Percentiles rank a stretch among this genome's conserved stretches.
Evolutionary conservation across 1,139 yeast genomes (phyloP).

Genomic region (Zhuliangozyma parablackwelliae): DNA sequence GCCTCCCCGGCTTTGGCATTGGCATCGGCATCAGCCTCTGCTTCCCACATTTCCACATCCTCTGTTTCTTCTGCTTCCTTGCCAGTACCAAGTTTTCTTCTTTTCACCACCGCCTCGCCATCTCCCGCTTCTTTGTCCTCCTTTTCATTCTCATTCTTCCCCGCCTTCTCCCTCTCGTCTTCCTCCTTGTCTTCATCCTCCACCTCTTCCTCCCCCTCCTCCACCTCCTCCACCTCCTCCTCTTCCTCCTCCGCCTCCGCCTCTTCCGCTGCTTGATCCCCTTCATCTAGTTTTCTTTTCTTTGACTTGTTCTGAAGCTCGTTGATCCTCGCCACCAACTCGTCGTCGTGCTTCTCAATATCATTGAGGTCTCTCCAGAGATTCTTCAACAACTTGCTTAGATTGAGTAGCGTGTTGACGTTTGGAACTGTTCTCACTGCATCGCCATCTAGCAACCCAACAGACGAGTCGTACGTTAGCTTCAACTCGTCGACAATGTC

Average conservation of each 20-base stretch:
- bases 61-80: slow-evolving; percentile 7
- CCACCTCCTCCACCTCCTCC: slow-evolving; percentile 2
- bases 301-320: background rate
- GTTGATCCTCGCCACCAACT: slow-evolving; percentile 23
- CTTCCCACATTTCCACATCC: slow-evolving; percentile 4
- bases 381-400: slow-evolving; percentile 45
- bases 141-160: slow-evolving; percentile 11
- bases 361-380: slow-evolving; percentile 46
- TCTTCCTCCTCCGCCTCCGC: slow-evolving; percentile 9
- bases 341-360: slow-evolving; percentile 43
- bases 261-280: slow-evolving; percentile 3
- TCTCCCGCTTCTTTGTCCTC: slow-evolving; percentile 8
- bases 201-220: slow-evolving; percentile 8
- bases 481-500: slow-evolving; percentile 51
- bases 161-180: slow-evolving; percentile 13
- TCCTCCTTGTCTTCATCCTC: slow-evolving; percentile 10
- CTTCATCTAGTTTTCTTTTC: slow-evolving; percentile 11
- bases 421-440: slow-evolving; percentile 45
- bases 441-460: slow-evolving; percentile 61
- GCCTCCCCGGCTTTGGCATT: slow-evolving; percentile 8
- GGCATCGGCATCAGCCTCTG: slow-evolving; percentile 4
- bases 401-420: slow-evolving; percentile 38
- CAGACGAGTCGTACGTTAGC: slow-evolving; percentile 53
- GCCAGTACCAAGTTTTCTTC: no score
- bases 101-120: slow-evolving; percentile 4